Conservation (phyloP, 2,329 filamentous ascomycete species). For the Aspergillus puulaauensis region DNA sequence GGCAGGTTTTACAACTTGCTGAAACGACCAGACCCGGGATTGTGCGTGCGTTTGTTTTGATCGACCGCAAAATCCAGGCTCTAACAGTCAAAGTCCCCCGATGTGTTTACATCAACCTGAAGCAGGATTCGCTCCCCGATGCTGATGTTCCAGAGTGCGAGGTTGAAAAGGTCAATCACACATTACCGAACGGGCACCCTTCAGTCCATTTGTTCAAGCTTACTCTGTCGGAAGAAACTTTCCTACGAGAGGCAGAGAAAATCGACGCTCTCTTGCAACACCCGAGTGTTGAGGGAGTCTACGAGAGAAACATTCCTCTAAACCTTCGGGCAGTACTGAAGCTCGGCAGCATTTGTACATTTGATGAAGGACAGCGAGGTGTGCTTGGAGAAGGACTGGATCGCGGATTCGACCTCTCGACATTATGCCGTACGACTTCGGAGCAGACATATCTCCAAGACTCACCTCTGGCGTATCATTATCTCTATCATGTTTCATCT, state of each 20-base stretch:
- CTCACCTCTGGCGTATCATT: slow-evolving; percentile 77
- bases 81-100: slow-evolving; percentile 87
- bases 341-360: slow-evolving; percentile 86
- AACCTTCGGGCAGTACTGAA: slow-evolving; percentile 84
- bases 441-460: slow-evolving; percentile 75
- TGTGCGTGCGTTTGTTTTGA: slow-evolving; percentile 84
- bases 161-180: slow-evolving; percentile 91
- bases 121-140: slow-evolving; percentile 81
- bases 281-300: slow-evolving; percentile 92
- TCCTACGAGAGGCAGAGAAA: slow-evolving; percentile 79
- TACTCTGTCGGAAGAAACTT: slow-evolving; percentile 83
- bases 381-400: slow-evolving; percentile 91
- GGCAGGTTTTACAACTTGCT: slow-evolving; percentile 88
- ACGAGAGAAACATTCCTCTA: slow-evolving; percentile 88
- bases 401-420: slow-evolving; percentile 83
- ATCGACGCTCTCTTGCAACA: slow-evolving; percentile 84
- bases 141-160: slow-evolving; percentile 82
- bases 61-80: slow-evolving; percentile 86
- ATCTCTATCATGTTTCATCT: slow-evolving; percentile 86
- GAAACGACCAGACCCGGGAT: slow-evolving; percentile 81
- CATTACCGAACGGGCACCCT: slow-evolving; percentile 89
- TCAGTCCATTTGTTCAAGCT: slow-evolving; percentile 94
- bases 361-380: slow-evolving; percentile 85
- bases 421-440: slow-evolving; percentile 66
- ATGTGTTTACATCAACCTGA: slow-evolving; percentile 88